These are phyloP conservation scores for Microcyclospora pomicola DNA, from an alignment of 2,329 filamentous ascomycete species.

Conservation along the genomic window DNA sequence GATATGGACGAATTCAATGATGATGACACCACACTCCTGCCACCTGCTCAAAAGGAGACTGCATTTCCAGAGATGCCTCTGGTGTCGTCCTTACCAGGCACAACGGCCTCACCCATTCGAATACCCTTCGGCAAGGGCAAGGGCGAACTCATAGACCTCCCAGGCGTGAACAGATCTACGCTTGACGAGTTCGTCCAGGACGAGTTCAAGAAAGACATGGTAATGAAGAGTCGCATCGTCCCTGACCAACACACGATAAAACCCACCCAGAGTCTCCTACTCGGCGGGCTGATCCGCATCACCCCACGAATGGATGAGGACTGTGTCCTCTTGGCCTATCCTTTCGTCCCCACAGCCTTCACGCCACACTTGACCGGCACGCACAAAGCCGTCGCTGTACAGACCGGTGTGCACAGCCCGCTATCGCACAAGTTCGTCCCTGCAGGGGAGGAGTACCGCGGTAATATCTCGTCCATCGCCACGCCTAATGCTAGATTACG, in stretches of 20 bases:
- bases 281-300: constrained; percentile 72
- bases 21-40: constrained; percentile 43
- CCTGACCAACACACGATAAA: constrained; percentile 63
- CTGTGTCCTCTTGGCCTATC: constrained; percentile 61
- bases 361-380: constrained; percentile 63
- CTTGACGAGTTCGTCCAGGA: constrained; percentile 58
- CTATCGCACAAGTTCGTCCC: constrained; percentile 1
- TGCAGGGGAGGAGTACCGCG: constrained; percentile 42
- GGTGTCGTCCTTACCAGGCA: constrained; percentile 77
- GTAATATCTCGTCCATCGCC: constrained; percentile 48
- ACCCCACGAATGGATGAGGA: constrained; percentile 52
- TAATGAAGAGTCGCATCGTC: constrained; percentile 65
- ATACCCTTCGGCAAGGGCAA: constrained; percentile 75
- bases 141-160: constrained; percentile 87
- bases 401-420: constrained; percentile 29
- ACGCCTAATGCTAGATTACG: constrained; percentile 18
- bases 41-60: constrained; percentile 58
- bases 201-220: constrained; percentile 49
- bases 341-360: constrained; percentile 58
- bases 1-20: constrained; percentile 11
- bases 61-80: constrained; percentile 74
- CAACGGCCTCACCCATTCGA: constrained; percentile 87
- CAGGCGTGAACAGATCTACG: constrained; percentile 63
- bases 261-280: constrained; percentile 62
- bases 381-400: constrained; percentile 63